Evolutionary conservation across 257 asterid genomes (phyloP).

Genomic region (Jacaranda mimosifolia): DNA sequence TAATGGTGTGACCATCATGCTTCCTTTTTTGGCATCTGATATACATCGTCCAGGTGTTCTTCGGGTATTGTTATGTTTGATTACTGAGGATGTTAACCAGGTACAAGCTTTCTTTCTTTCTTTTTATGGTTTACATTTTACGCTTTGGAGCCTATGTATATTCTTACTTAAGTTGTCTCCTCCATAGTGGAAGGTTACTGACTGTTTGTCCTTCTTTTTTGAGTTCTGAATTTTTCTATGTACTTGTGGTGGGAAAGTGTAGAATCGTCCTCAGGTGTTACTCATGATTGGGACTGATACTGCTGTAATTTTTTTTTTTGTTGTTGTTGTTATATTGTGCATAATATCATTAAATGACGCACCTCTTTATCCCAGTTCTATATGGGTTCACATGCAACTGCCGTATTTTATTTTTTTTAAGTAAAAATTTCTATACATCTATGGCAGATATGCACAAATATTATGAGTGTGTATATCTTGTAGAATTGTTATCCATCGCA

Average conservation of each 20-base stretch:
- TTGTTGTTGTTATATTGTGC: neutral
- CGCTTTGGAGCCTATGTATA: constrained; percentile 15
- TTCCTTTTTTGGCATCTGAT: constrained; percentile 92
- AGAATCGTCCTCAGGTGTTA: constrained; percentile 5
- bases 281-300: constrained; percentile 24
- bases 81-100: constrained; percentile 89
- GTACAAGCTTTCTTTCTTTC: constrained; percentile 42
- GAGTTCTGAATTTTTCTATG: constrained; percentile 28
- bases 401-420: neutral
- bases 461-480: constrained; percentile 26
- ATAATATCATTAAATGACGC: too few relatives aligned
- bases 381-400: neutral
- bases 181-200: constrained; percentile 18
- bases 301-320: constrained; percentile 18
- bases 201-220: constrained; percentile 8
- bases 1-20: constrained; percentile 74
- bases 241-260: constrained; percentile 18
- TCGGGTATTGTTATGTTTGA: constrained; percentile 88
- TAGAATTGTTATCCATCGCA: neutral
- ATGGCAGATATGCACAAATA: constrained; percentile 16
- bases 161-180: neutral
- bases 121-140: constrained; percentile 4
- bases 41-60: constrained; percentile 89
- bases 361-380: too few relatives aligned
- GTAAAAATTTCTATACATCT: neutral